A percentile compares a stretch with the other conserved stretches of the same genome.
Conservation (phyloP, 1,284 basidiomycete species). For the Cutaneotrichosporon mucoides region DNA sequence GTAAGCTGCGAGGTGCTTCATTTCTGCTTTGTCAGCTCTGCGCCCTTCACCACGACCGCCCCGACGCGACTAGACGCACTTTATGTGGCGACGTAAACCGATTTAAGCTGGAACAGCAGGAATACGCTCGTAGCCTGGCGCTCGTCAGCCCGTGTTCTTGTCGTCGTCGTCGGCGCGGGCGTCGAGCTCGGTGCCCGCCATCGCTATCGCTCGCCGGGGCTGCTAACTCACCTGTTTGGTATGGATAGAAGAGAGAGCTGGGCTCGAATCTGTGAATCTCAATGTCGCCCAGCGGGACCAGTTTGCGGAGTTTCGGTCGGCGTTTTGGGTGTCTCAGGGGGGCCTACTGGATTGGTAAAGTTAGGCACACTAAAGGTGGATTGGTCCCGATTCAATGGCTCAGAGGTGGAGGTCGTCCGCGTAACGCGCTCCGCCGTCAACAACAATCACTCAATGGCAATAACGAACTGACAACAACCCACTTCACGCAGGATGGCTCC, state of each 20-base stretch:
- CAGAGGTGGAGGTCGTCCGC: too few relatives aligned
- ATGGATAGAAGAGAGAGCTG: background rate
- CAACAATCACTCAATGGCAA: too few relatives aligned
- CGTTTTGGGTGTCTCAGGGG: too few relatives aligned
- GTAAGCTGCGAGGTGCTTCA: slow-evolving; percentile 97
- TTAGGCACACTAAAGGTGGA: too few relatives aligned
- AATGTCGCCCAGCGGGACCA: too few relatives aligned
- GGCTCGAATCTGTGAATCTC: background rate
- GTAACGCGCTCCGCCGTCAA: too few relatives aligned
- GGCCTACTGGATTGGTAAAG: too few relatives aligned
- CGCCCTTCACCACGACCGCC: background rate
- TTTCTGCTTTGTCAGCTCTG: slow-evolving; percentile 52
- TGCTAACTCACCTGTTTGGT: slow-evolving; percentile 11
- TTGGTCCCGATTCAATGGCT: too few relatives aligned
- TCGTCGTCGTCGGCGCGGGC: background rate
- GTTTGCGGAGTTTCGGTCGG: too few relatives aligned
- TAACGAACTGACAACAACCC: too few relatives aligned
- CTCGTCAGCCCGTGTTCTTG: background rate
- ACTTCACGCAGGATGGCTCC: too few relatives aligned
- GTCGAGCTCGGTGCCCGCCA: background rate
- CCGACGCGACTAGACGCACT: slow-evolving; percentile 15
- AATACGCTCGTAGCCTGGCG: slow-evolving; percentile 38
- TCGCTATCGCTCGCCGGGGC: background rate
- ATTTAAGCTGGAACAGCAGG: slow-evolving; percentile 49
- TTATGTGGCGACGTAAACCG: slow-evolving; percentile 44